Conservation (phyloP, 2,329 filamentous ascomycete genomes). For the Pseudogymnoascus sp. region DNA sequence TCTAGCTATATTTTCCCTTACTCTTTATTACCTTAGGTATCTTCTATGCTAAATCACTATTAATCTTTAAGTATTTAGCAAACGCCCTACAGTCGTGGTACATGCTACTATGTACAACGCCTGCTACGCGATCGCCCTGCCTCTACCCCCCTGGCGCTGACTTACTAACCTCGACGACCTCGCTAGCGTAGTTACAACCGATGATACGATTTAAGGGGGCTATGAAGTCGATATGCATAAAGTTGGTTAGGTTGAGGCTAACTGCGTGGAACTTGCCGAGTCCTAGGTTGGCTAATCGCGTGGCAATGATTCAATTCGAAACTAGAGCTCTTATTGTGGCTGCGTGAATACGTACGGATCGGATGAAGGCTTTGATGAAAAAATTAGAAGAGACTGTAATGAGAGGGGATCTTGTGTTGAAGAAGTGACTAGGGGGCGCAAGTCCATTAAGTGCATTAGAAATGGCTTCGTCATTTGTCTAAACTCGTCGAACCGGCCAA, state of each 20-base stretch:
- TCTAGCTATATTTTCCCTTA: too few relatives aligned
- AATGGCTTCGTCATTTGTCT: background rate
- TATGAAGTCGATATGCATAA: constrained; percentile 29
- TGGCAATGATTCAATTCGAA: constrained; percentile 11
- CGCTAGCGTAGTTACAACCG: constrained; percentile 44
- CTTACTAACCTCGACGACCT: constrained; percentile 20
- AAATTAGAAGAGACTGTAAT: background rate
- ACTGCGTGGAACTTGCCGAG: constrained; percentile 18
- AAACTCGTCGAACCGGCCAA: background rate
- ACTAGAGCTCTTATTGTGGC: constrained; percentile 17
- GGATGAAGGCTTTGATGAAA: background rate
- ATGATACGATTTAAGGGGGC: constrained; percentile 21
- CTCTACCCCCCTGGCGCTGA: constrained; percentile 34
- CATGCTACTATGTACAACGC: constrained; percentile 29
- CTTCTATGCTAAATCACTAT: constrained; percentile 21
- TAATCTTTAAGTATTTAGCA: constrained; percentile 15
- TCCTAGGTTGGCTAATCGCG: constrained; percentile 11
- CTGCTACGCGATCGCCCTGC: constrained; percentile 43
- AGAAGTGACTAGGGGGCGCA: background rate
- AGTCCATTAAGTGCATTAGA: background rate
- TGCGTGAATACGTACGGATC: background rate
- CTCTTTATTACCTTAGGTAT: too few relatives aligned
- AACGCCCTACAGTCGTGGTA: constrained; percentile 16
- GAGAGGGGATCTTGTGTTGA: background rate
- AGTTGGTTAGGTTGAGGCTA: constrained; percentile 30